Base-by-base conservation (phyloP, 768 basidiomycete species). In the Cantharellus cinnabarinus region DNA sequence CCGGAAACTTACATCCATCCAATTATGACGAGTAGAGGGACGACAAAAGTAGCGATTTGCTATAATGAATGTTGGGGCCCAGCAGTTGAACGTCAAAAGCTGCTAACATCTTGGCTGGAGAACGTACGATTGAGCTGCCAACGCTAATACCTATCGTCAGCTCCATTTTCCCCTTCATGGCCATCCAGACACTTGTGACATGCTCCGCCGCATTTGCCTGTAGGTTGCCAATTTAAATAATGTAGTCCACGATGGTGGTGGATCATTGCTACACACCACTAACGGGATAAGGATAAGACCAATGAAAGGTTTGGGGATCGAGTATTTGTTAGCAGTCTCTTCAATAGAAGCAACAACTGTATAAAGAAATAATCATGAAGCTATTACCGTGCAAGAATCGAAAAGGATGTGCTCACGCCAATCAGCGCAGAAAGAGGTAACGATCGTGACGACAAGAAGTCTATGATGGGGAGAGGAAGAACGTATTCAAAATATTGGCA, bases 331-430 rank as follows among this genome's bases (percentile, higher is more conserved):
- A 2, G 90, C 88, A 35, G 86, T 88, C 67, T 93, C 89, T 68
- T 94, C 91, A 63, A 95, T 94, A 2, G 87, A 89, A 2, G 83
- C 85, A 42, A 94, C 89, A 68, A 89, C 86, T 88, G 10, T 29
- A 29, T 57, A 0, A 58, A 41, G 39, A 35, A n/a, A 50, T 5
- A 34, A 37, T 56, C 4, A 59, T 40, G 10, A 50, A 48, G 29
- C 44, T 48, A 10, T 29, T 48, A 42, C 14, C 50, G 4, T 14
- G 4, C 34, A 20, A 20, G 2, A 41, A 5, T 20, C 42, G 38
- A 52, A 3, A 2, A 39, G 15, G 4, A 42, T 53, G 42, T 4
- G 52, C 82, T 66, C 67, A 83, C 86, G 70, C 66, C 80, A 86
- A 68, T 95, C 91, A 38, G 91, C 90, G 63, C 86, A 89, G 72